phyloP scores from a whole-genome alignment of 495 filamentous ascomycete genomes.

The Filosporella fistucella region DNA sequence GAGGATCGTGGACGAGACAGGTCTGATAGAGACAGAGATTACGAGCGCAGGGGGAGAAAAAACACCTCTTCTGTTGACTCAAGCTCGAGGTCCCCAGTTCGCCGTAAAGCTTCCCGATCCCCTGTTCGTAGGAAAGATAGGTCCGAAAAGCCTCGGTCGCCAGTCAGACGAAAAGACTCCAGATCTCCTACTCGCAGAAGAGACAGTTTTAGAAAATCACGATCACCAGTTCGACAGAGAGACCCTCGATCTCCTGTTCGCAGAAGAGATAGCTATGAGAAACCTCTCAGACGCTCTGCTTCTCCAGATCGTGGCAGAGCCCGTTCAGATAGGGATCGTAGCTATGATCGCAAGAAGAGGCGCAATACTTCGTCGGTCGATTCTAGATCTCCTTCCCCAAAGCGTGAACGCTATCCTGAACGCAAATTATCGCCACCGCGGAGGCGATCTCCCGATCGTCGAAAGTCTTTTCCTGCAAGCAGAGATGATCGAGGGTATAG shows the following conservation, averaged over 20 bases:
- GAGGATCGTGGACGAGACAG: constrained; percentile 1
- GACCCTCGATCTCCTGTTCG: constrained; percentile 1
- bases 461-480: constrained; percentile 23
- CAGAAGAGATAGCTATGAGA: constrained; percentile 18
- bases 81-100: constrained; percentile 6
- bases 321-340: constrained; percentile 7
- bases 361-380: constrained; percentile 20
- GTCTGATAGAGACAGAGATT: background rate
- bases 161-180: background rate
- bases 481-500: constrained; percentile 19
- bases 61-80: background rate
- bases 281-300: constrained; percentile 27
- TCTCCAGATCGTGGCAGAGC: constrained; percentile 18
- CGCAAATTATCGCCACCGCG: too few relatives aligned
- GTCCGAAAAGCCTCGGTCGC: background rate
- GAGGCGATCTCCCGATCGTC: constrained; percentile 19
- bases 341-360: constrained; percentile 9
- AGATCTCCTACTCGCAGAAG: constrained; percentile 1
- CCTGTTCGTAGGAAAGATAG: background rate
- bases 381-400: constrained; percentile 22
- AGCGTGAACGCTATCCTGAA: too few relatives aligned
- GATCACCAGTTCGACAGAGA: too few relatives aligned
- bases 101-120: background rate
- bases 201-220: constrained; percentile 7
- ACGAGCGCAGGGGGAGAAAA: constrained; percentile 1